A percentile compares a stretch with the other conserved stretches of the same genome.
These are phyloP conservation scores for Sarcodon aspratus DNA, from an alignment of 768 basidiomycete genomes.

Conservation along the genomic window DNA sequence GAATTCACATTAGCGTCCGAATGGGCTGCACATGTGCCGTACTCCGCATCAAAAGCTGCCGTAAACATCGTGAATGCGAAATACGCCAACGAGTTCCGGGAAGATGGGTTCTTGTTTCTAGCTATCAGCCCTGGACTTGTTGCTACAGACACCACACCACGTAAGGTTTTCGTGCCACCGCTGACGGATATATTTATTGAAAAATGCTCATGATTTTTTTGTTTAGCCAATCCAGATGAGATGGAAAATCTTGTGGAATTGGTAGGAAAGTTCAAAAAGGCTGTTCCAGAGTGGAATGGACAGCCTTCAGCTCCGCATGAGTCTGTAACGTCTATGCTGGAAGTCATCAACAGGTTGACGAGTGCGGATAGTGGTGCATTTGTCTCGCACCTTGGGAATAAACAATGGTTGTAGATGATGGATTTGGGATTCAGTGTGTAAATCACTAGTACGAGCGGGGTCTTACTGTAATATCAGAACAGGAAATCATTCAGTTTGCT, in stretches of 20 bases:
- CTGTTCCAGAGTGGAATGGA: constrained; percentile 9
- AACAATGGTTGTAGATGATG: constrained; percentile 10
- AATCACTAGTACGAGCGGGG: too few relatives aligned
- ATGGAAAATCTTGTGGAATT: neutral
- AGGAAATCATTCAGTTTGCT: too few relatives aligned
- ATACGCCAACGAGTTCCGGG: constrained; percentile 19
- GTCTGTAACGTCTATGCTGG: constrained; percentile 9
- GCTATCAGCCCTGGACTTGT: constrained; percentile 27
- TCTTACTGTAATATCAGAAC: too few relatives aligned
- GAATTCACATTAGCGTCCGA: constrained; percentile 12
- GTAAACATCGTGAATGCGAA: constrained; percentile 25
- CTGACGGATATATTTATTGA: constrained; percentile 4
- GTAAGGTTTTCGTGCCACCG: constrained; percentile 5
- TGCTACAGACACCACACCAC: constrained; percentile 13
- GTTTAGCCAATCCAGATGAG: too few relatives aligned
- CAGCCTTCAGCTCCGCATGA: constrained; percentile 6
- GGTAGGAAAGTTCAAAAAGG: constrained; percentile 3
- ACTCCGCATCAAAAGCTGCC: constrained; percentile 26
- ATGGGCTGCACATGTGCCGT: constrained; percentile 9
- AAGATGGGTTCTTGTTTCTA: constrained; percentile 25
- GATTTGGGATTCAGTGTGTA: too few relatives aligned
- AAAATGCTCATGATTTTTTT: neutral
- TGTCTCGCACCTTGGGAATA: constrained; percentile 14
- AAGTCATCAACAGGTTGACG: constrained; percentile 5
- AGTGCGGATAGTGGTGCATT: constrained; percentile 12